Evolutionary conservation across 2,329 filamentous ascomycete genomes (phyloP), one percentile per base, ranked within the genome.

Genomic region (Hypomyces rosellus): DNA sequence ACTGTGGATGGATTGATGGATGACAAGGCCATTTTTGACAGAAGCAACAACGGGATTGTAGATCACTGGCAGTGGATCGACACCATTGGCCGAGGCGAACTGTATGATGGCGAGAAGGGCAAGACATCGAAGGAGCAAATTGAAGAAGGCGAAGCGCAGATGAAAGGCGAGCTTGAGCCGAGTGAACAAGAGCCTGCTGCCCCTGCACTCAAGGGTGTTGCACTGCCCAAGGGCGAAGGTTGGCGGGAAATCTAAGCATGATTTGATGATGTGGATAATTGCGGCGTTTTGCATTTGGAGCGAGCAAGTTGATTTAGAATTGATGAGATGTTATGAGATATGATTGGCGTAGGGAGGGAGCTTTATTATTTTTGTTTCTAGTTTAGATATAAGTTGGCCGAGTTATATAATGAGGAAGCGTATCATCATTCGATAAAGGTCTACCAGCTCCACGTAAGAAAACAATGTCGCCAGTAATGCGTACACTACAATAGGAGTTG

Each of bases 11-110:
- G 73, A 2, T 59, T 75, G 30, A 54, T 65, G 37, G 68, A 79
- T 43, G 78, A 82, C 56, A 67, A 66, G 55, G 72, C 71, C 47
- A 81, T 82, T 44, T 70, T 82, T 4, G 68, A 75, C 48, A 70
- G 68, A 30, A 69, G 66, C 52, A 69, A 61, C 1, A 65, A 63
- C 44, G 61, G 62, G 1, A 55, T 56, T 1, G 70, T 81, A 7
- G 69, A 71, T 3, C 65, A 69, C 48, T 82, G 79, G 79, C 62
- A 65, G 39, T 78, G 73, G 72, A 73, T 82, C 53, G 74, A 81
- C 45, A 66, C 75, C 16, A 69, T 78, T 3, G 77, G 77, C 7
- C 65, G 80, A 54, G 78, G 68, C 0, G 63, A 65, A 1, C 52
- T 58, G 2, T 60, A 54, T 6, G 63, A 65, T 3, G 54, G 57